phyloP scores from a whole-genome alignment of 208 protist species.

The Crithidia expoeki region DNA sequence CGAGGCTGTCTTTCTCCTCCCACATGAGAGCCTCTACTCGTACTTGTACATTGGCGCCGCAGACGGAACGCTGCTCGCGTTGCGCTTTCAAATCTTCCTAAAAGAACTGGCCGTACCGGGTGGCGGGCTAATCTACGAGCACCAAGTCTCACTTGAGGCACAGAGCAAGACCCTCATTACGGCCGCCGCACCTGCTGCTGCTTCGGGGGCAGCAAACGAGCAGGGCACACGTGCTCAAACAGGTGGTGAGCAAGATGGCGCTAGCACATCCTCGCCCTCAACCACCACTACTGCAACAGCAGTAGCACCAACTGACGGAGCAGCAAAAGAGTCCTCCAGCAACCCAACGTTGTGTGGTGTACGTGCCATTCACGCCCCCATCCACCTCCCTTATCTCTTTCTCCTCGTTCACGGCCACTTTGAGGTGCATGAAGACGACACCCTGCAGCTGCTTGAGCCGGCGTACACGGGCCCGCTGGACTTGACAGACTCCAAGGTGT shows the following conservation, averaged over 20 bases:
- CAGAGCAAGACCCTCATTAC: constrained; percentile 27
- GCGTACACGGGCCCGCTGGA: constrained; percentile 9
- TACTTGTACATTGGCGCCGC: constrained; percentile 39
- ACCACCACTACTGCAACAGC: background rate
- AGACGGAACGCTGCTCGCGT: constrained; percentile 36
- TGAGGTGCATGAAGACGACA: constrained; percentile 21
- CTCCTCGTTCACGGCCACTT: constrained; percentile 17
- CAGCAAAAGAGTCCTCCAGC: no score
- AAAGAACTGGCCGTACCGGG: constrained; percentile 3
- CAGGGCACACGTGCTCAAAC: background rate
- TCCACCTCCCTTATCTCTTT: constrained; percentile 14
- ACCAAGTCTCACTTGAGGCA: constrained; percentile 24
- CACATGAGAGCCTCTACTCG: constrained; percentile 29
- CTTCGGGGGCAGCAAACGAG: background rate
- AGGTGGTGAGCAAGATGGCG: background rate
- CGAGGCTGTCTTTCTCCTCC: constrained; percentile 16
- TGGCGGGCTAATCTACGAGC: constrained; percentile 10
- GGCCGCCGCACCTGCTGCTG: background rate
- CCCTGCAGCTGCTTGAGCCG: constrained; percentile 10
- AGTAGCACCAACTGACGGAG: background rate
- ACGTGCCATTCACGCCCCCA: constrained; percentile 10
- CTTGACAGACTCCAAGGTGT: background rate
- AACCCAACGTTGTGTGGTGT: background rate
- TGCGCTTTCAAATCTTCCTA: constrained; percentile 28
- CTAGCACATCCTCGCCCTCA: background rate